Evolutionary conservation across 768 basidiomycete genomes (phyloP).

Genomic region (Amanita phalloides): DNA sequence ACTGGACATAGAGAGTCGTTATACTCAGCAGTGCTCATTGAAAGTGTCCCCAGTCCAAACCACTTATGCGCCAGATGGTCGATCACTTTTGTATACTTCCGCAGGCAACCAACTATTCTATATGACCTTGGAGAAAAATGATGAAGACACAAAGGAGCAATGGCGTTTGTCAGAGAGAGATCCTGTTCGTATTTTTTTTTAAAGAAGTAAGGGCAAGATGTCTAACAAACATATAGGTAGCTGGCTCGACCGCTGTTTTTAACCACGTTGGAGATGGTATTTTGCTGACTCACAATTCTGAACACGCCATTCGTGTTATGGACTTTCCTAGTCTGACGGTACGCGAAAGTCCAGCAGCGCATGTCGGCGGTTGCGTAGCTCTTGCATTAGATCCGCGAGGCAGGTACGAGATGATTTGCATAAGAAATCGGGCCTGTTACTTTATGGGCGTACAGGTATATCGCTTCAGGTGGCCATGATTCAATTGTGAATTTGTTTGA

Average conservation of each 20-base stretch:
- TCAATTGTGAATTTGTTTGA: slow-evolving; percentile 81
- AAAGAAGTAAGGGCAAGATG: not conserved
- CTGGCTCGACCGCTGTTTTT: slow-evolving; percentile 62
- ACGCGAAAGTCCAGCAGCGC: slow-evolving; percentile 57
- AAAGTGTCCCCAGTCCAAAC: slow-evolving; percentile 57
- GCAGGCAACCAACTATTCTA: slow-evolving; percentile 51
- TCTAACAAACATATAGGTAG: slow-evolving; percentile 20
- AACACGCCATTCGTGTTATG: slow-evolving; percentile 56
- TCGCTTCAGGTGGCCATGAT: slow-evolving; percentile 73
- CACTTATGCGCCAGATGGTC: slow-evolving; percentile 65
- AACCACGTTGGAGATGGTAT: slow-evolving; percentile 69
- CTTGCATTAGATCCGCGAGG: slow-evolving; percentile 76
- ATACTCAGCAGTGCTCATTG: slow-evolving; percentile 45
- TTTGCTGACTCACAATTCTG: slow-evolving; percentile 51
- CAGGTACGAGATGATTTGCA: slow-evolving; percentile 26
- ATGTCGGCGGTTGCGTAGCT: slow-evolving; percentile 72
- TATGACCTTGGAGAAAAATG: slow-evolving; percentile 43
- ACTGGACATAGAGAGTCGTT: slow-evolving; percentile 47
- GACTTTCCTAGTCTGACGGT: slow-evolving; percentile 54
- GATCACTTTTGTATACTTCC: slow-evolving; percentile 51
- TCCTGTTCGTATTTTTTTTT: slow-evolving; percentile 20
- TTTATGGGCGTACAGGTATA: slow-evolving; percentile 33
- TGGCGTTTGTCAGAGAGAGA: slow-evolving; percentile 42
- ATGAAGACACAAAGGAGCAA: slow-evolving; percentile 36
- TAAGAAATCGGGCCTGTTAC: not conserved